These are phyloP conservation scores for Lasiosphaeria ovina DNA, from an alignment of 495 filamentous ascomycete species.

Conservation along the genomic window DNA sequence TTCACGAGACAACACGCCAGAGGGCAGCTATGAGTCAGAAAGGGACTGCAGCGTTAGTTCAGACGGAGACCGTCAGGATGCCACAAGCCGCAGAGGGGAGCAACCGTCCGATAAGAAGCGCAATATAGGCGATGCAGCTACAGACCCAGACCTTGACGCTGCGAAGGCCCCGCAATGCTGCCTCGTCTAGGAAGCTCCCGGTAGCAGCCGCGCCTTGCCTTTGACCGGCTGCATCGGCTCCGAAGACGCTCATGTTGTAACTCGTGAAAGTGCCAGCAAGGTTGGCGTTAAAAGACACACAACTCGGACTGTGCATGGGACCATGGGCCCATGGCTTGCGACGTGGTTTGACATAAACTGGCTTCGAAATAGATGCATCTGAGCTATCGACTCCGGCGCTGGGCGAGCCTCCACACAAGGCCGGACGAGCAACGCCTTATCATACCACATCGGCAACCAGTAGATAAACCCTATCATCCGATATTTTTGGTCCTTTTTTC, in stretches of 20 bases:
- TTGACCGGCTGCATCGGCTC: conserved; percentile 10
- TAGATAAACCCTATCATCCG: neutral
- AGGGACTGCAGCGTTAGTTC: too few species aligned
- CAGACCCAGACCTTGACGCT: neutral
- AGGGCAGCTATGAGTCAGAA: too few species aligned
- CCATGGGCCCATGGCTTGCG: neutral
- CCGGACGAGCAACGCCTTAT: too few species aligned
- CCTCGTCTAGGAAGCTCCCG: conserved; percentile 9
- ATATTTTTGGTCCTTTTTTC: neutral
- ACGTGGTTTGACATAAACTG: too few species aligned
- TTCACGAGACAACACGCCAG: too few species aligned
- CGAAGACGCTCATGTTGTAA: neutral
- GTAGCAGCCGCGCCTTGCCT: conserved; percentile 7
- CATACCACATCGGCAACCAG: too few species aligned
- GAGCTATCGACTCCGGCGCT: too few species aligned
- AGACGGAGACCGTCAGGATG: too few species aligned
- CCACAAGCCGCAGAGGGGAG: neutral
- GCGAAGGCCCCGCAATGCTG: conserved; percentile 4
- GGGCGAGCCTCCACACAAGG: too few species aligned
- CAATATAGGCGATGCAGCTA: neutral
- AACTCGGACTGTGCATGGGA: neutral
- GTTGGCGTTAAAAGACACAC: neutral
- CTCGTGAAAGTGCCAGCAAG: neutral
- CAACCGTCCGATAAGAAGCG: neutral
- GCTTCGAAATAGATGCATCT: too few species aligned